Conservation (phyloP, 2,329 filamentous ascomycete species). For the Coniochaeta ligniaria region DNA sequence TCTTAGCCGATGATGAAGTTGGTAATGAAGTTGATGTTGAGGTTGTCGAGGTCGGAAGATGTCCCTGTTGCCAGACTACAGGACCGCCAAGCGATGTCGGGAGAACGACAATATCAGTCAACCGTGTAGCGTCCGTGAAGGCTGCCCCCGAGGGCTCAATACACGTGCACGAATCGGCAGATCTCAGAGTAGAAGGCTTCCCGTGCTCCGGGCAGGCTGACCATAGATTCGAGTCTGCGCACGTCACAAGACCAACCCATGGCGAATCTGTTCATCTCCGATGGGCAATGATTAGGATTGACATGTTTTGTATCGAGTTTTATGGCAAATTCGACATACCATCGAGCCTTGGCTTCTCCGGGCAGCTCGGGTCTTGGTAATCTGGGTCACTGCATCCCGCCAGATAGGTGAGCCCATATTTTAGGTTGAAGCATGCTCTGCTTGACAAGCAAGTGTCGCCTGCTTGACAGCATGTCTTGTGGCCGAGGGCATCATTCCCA, state of each 20-base stretch:
- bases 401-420: constrained; percentile 16
- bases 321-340: constrained; percentile 6
- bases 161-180: not conserved
- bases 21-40: not conserved
- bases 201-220: not conserved
- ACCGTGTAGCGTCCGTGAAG: not conserved
- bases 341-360: constrained; percentile 13
- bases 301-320: not conserved
- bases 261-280: not conserved
- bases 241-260: constrained; percentile 1
- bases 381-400: constrained; percentile 20
- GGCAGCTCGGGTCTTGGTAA: constrained; percentile 18
- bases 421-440: constrained; percentile 16
- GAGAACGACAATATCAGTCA: not conserved
- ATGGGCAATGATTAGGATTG: not conserved
- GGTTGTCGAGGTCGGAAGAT: not conserved
- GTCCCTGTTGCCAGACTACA: not conserved
- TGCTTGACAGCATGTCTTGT: constrained; percentile 20
- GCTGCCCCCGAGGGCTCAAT: not conserved
- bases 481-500: constrained; percentile 19
- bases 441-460: constrained; percentile 20
- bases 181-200: not conserved
- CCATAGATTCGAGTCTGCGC: not conserved
- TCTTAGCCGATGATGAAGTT: not conserved
- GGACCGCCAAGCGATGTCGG: not conserved